Evolutionary conservation across 2,329 filamentous ascomycete genomes (phyloP).

Genomic region (Ophiostoma novo-ulmi): DNA sequence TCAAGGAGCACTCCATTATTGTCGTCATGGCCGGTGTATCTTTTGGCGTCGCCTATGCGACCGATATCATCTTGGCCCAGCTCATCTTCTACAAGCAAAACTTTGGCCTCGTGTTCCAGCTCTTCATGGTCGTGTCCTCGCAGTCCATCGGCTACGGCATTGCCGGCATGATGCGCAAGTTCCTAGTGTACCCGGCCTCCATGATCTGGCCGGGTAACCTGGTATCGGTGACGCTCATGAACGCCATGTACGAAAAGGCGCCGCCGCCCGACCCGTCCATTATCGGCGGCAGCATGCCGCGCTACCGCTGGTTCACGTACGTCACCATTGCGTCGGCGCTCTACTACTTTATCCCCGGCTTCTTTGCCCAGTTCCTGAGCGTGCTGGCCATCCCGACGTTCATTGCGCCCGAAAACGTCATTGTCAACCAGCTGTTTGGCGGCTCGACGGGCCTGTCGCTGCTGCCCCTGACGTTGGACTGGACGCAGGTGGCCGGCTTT

Average conservation of each 20-base stretch:
- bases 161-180: slow-evolving; percentile 61
- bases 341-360: slow-evolving; percentile 52
- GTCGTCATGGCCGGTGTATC: slow-evolving; percentile 67
- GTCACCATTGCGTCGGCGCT: slow-evolving; percentile 41
- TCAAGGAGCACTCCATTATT: slow-evolving; percentile 65
- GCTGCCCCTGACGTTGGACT: slow-evolving; percentile 44
- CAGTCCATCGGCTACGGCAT: slow-evolving; percentile 67
- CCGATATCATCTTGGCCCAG: slow-evolving; percentile 68
- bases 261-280: slow-evolving; percentile 47
- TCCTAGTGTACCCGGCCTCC: slow-evolving; percentile 59
- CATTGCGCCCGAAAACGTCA: slow-evolving; percentile 43
- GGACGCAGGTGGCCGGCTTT: slow-evolving; percentile 63
- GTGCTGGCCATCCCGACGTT: slow-evolving; percentile 46
- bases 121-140: slow-evolving; percentile 62
- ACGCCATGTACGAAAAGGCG: slow-evolving; percentile 64
- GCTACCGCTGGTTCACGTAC: slow-evolving; percentile 46
- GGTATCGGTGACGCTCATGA: slow-evolving; percentile 62
- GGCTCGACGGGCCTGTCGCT: slow-evolving; percentile 41
- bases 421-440: slow-evolving; percentile 48
- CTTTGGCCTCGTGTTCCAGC: slow-evolving; percentile 61
- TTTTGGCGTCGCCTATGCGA: slow-evolving; percentile 65
- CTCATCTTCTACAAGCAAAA: slow-evolving; percentile 66
- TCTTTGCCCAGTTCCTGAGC: slow-evolving; percentile 46
- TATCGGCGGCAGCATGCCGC: slow-evolving; percentile 60
- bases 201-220: slow-evolving; percentile 72